These are phyloP conservation scores for Helicocarpus griseus DNA, from an alignment of 2,329 filamentous ascomycete genomes.

Conservation along the genomic window DNA sequence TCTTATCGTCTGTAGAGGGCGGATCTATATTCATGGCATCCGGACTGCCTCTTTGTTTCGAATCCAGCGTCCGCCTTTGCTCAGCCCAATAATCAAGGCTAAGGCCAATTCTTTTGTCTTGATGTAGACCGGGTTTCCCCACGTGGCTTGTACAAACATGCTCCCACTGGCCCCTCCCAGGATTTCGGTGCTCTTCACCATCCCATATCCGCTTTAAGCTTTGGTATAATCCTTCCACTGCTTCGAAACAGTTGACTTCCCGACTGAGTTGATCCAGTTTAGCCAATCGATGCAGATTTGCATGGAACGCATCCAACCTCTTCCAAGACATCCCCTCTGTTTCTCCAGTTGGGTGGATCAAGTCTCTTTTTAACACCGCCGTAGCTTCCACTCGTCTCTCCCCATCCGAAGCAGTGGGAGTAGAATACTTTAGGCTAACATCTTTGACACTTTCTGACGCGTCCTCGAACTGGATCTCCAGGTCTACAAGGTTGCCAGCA, in stretches of 20 bases:
- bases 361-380: conserved; percentile 31
- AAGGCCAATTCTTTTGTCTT: conserved; percentile 29
- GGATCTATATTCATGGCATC: conserved; percentile 27
- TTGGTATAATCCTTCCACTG: conserved; percentile 34
- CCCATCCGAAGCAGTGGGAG: conserved; percentile 30
- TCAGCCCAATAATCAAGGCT: conserved; percentile 35
- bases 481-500: conserved; percentile 37
- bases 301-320: conserved; percentile 29
- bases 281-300: conserved; percentile 36
- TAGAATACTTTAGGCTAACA: conserved; percentile 35
- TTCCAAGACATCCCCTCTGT: conserved; percentile 27
- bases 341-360: conserved; percentile 25
- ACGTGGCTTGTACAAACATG: conserved; percentile 33
- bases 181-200: conserved; percentile 27
- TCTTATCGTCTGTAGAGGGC: conserved; percentile 13
- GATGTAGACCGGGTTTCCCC: conserved; percentile 34
- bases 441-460: conserved; percentile 32
- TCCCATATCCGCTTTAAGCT: conserved; percentile 35
- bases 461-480: conserved; percentile 37
- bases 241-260: conserved; percentile 38
- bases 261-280: conserved; percentile 35
- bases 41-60: conserved; percentile 16
- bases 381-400: conserved; percentile 34
- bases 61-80: conserved; percentile 25
- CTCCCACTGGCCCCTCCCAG: conserved; percentile 23